phyloP scores from a whole-genome alignment of 805 yeast species.

The Metschnikowia lachancei region DNA sequence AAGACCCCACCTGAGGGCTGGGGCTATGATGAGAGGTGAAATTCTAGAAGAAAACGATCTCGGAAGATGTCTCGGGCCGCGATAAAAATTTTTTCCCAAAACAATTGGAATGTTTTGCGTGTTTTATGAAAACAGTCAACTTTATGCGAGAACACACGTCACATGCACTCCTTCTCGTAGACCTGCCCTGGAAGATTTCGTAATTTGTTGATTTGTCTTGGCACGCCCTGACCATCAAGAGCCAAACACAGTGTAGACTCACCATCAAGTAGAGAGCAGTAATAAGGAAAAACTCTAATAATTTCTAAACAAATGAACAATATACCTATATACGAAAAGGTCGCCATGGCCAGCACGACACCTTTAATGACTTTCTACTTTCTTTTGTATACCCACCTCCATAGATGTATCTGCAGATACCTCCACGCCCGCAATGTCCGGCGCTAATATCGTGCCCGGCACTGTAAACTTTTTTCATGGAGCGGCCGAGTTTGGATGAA shows the following conservation, averaged over 20 bases:
- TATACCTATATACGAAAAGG: not conserved
- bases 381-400: not conserved
- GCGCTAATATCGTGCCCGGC: not conserved
- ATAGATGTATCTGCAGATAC: not conserved
- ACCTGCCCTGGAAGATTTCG: not conserved
- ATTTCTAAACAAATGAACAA: not conserved
- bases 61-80: no score
- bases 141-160: not conserved
- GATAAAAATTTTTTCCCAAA: no score
- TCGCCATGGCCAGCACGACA: conserved; percentile 1
- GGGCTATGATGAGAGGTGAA: no score
- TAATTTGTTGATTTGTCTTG: no score
- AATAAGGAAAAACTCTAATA: not conserved
- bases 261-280: no score
- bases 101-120: no score
- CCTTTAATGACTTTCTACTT: no score
- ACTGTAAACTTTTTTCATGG: not conserved
- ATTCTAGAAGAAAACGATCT: no score
- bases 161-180: not conserved
- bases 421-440: not conserved
- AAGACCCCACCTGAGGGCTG: no score
- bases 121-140: not conserved
- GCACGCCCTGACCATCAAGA: not conserved
- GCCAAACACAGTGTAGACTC: not conserved
- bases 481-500: not conserved